Conservation (phyloP, 257 asterid genomes). For the Asclepias syriaca region DNA sequence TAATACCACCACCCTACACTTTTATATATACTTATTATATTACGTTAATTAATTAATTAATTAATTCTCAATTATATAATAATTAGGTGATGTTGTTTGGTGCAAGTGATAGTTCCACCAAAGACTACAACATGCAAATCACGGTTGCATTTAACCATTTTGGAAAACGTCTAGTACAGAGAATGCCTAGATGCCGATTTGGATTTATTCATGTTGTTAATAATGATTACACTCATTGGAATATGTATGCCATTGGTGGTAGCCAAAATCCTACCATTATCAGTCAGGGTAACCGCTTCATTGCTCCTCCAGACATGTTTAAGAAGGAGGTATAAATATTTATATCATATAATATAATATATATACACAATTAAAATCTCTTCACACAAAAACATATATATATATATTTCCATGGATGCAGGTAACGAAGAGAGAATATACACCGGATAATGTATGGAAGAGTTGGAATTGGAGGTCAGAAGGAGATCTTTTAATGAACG, state of each 20-base stretch:
- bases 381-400: no score
- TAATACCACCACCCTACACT: no score
- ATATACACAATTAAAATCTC: no score
- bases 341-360: no score
- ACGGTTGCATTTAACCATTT: constrained; percentile 87
- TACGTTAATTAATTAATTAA: no score
- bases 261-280: constrained; percentile 66
- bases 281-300: constrained; percentile 86
- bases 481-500: constrained; percentile 59
- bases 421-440: constrained; percentile 76
- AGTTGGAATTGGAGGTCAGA: constrained; percentile 87
- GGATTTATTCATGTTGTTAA: constrained; percentile 82
- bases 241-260: constrained; percentile 93
- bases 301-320: constrained; percentile 46
- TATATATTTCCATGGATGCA: constrained; percentile 1
- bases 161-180: constrained; percentile 75
- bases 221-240: constrained; percentile 93
- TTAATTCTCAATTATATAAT: not conserved
- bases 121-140: constrained; percentile 61
- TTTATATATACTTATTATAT: no score
- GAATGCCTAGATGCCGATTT: constrained; percentile 81
- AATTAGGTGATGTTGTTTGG: constrained; percentile 63
- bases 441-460: constrained; percentile 45
- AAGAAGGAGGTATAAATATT: constrained; percentile 44
- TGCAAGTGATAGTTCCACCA: constrained; percentile 44